Evolutionary conservation across 306 rosid genomes (phyloP).

Genomic region (Lagenaria siceraria): DNA sequence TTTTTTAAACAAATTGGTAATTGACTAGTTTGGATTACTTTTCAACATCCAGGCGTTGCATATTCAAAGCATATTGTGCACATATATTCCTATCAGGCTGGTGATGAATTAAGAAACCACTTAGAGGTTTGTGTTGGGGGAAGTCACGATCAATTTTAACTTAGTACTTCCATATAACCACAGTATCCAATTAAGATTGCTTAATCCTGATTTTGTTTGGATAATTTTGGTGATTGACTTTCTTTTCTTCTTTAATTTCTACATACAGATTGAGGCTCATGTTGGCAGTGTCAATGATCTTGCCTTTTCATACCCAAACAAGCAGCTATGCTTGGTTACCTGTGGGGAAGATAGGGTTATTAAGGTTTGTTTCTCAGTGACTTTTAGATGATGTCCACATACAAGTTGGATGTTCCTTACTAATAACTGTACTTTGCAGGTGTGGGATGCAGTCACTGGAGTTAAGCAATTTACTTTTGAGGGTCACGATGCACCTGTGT

Average conservation of each 20-base stretch:
- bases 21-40: conserved; percentile 10
- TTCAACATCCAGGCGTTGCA: conserved; percentile 68
- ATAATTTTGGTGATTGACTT: background rate
- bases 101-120: conserved; percentile 76
- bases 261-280: conserved; percentile 86
- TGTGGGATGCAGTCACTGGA: conserved; percentile 93
- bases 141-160: conserved; percentile 7
- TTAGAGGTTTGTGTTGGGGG: conserved; percentile 59
- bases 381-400: conserved; percentile 12
- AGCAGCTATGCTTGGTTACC: conserved; percentile 78
- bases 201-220: background rate
- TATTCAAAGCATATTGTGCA: conserved; percentile 95
- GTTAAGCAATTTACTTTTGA: conserved; percentile 62
- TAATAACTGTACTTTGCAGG: conserved; percentile 32
- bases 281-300: conserved; percentile 93
- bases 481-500: conserved; percentile 92
- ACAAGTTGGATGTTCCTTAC: conserved; percentile 4
- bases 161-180: conserved; percentile 6
- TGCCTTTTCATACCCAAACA: conserved; percentile 95
- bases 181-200: background rate
- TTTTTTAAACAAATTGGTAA: background rate
- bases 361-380: conserved; percentile 53
- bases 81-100: conserved; percentile 78
- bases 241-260: conserved; percentile 7
- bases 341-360: conserved; percentile 97